Evolutionary conservation across 2,329 filamentous ascomycete species (phyloP), one percentile per base, ranked within the genome.

Genomic region (Fusarium bulbicola): DNA sequence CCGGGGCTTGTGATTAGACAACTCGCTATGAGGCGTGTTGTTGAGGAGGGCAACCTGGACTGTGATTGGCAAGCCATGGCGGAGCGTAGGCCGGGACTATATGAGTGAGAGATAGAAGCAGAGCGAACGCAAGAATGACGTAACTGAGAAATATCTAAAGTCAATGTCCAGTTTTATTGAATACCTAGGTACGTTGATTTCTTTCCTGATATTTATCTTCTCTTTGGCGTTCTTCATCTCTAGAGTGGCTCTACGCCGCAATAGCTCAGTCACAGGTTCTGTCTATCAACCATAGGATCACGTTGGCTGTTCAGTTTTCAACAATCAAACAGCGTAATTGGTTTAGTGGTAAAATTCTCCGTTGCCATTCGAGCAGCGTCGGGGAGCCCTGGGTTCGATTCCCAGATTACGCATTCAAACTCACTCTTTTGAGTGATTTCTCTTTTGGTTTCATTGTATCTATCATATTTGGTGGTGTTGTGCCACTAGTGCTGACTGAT

Each of bases 311-410:
- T 4, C 0, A 7, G 6, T 5, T 18, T 6, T 26, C 5, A 61
- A 59, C 12, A 59, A 66, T 21, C 3, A 5, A 34, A 36, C 28
- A 20, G 63, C 63, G 63, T 62, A 62, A 62, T 68, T 68, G 63
- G 66, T 67, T 62, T 68, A 67, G 66, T 68, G 66, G 66, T 66
- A 61, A 56, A 61, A 61, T 68, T 68, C 62, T 68, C 62, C 65
- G 63, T 68, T 68, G 65, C 62, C 54, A 68, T 61, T 45, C 49
- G 47, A 56, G 54, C n/a, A 66, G 36, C 53, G 43, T 67, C 60
- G 60, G 64, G 60, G 60, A 64, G 59, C 63, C 64, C 60, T n/a
- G 65, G 61, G 53, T 68, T 66, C 47, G 65, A 68, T 68, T 68
- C 65, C 65, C 65, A 24, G 62, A 66, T 68, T 66, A 66, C 65